phyloP scores from a whole-genome alignment of 768 basidiomycete genomes.

The Russula dissimulans region DNA sequence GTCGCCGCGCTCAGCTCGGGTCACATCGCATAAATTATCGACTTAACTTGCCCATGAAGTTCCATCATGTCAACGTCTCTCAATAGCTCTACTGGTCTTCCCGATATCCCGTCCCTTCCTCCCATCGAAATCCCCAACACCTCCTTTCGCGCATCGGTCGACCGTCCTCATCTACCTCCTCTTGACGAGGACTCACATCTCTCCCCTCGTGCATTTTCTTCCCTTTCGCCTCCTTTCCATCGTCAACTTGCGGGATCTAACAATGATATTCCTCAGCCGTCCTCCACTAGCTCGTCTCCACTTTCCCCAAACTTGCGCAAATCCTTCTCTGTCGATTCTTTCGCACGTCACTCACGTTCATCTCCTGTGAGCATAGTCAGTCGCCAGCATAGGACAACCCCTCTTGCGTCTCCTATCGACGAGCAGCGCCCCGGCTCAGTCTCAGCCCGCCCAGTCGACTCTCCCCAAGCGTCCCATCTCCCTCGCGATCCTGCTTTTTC shows the following conservation, averaged over 20 bases:
- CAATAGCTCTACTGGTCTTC: conserved; percentile 26
- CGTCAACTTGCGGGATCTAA: conserved; percentile 20
- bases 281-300: conserved; percentile 23
- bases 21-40: conserved; percentile 1
- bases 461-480: conserved; percentile 28
- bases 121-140: conserved; percentile 36
- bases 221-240: conserved; percentile 22
- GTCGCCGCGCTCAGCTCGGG: background rate
- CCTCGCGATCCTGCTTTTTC: conserved; percentile 29
- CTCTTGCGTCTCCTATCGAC: background rate
- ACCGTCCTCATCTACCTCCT: conserved; percentile 26
- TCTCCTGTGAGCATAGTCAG: conserved; percentile 25
- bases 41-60: conserved; percentile 20
- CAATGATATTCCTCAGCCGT: conserved; percentile 22
- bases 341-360: conserved; percentile 35
- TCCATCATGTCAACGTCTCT: conserved; percentile 17
- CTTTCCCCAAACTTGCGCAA: conserved; percentile 47
- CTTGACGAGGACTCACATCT: conserved; percentile 34
- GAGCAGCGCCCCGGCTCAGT: conserved; percentile 1
- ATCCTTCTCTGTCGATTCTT: conserved; percentile 72
- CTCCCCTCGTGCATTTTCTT: conserved; percentile 21
- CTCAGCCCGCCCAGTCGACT: conserved; percentile 17
- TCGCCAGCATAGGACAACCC: conserved; percentile 6
- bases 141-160: conserved; percentile 22
- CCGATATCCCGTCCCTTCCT: conserved; percentile 35